phyloP scores from a whole-genome alignment of 108 stramenopile species.

The Aurantiochytrium sp. region DNA sequence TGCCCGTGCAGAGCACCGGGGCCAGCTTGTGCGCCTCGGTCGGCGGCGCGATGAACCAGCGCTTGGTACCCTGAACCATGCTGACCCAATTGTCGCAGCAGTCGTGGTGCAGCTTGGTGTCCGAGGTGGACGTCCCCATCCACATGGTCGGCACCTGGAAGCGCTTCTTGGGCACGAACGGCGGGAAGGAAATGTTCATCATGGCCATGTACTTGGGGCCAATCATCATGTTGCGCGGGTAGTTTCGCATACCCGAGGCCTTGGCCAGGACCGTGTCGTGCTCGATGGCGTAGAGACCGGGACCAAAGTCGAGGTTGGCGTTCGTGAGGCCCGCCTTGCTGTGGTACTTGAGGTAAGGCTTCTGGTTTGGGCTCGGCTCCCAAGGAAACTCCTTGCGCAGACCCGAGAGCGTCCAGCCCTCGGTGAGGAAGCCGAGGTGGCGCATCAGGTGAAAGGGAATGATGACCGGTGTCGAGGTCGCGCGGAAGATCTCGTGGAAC shows the following conservation, averaged over 20 bases:
- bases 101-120: slow-evolving; percentile 28
- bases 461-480: background rate
- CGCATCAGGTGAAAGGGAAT: slow-evolving; percentile 17
- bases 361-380: background rate
- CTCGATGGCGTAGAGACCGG: background rate
- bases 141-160: slow-evolving; percentile 28
- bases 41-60: slow-evolving; percentile 22
- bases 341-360: background rate
- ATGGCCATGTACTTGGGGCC: slow-evolving; percentile 5
- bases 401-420: background rate
- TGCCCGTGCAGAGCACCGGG: slow-evolving; percentile 6
- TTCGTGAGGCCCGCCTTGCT: background rate
- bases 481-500: slow-evolving; percentile 1
- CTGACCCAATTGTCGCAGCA: slow-evolving; percentile 16
- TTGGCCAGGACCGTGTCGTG: background rate
- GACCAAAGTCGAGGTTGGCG: background rate
- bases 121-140: slow-evolving; percentile 12
- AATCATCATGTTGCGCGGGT: slow-evolving; percentile 19
- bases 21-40: background rate
- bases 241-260: background rate
- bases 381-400: background rate
- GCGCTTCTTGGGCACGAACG: slow-evolving; percentile 10
- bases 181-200: background rate
- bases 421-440: background rate
- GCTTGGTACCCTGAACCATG: slow-evolving; percentile 10